These are phyloP conservation scores for Corylus americana DNA, from an alignment of 306 rosid genomes.

Conservation along the genomic window DNA sequence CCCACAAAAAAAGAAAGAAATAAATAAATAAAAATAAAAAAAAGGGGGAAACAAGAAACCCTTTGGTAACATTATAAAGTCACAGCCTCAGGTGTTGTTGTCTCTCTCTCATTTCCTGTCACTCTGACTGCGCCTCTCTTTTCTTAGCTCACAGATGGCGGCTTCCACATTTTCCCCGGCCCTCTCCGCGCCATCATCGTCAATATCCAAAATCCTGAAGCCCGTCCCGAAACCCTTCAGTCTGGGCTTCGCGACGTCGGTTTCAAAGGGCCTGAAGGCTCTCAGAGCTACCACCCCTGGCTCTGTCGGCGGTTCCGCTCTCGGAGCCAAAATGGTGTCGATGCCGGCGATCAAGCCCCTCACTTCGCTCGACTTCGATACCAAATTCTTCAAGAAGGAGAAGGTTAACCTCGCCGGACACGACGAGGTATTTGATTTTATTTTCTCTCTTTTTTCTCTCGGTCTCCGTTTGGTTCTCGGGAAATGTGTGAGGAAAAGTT, in stretches of 20 bases:
- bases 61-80: background rate
- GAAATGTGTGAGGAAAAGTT: background rate
- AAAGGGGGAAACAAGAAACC: background rate
- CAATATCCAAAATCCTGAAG: constrained; percentile 28
- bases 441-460: background rate
- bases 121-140: background rate
- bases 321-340: constrained; percentile 80
- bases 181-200: constrained; percentile 32
- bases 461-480: background rate
- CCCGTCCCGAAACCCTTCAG: constrained; percentile 15
- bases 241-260: constrained; percentile 37
- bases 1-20: no score
- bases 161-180: constrained; percentile 38
- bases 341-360: constrained; percentile 42
- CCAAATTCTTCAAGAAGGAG: constrained; percentile 85
- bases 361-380: constrained; percentile 62
- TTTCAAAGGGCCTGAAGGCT: constrained; percentile 34
- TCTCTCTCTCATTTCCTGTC: background rate
- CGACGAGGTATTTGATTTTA: constrained; percentile 55
- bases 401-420: constrained; percentile 82
- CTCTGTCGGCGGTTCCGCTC: constrained; percentile 32
- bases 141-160: constrained; percentile 17
- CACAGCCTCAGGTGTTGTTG: background rate
- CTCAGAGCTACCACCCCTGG: constrained; percentile 14
- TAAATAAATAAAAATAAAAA: no score